Evolutionary conservation across 2,329 filamentous ascomycete species (phyloP).

Genomic region (Pseudogymnoascus sp.): DNA sequence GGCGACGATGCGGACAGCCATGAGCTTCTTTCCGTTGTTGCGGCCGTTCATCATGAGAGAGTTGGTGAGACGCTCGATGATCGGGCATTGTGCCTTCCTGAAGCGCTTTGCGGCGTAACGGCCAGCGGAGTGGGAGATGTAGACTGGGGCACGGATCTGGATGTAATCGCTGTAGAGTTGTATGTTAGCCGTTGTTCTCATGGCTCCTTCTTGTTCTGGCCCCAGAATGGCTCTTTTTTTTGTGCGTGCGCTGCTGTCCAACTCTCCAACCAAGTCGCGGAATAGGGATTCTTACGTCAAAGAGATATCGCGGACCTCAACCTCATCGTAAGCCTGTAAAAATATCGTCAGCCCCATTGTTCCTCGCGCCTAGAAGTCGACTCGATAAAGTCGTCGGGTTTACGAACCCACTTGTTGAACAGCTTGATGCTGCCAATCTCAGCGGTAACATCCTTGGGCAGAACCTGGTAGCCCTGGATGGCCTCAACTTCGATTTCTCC

Average conservation of each 20-base stretch:
- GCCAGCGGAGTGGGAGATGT: slow-evolving; percentile 97
- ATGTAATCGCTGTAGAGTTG: slow-evolving; percentile 81
- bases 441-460: slow-evolving; percentile 86
- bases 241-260: not conserved
- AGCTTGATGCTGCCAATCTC: slow-evolving; percentile 92
- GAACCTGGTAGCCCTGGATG: slow-evolving; percentile 67
- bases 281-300: slow-evolving; percentile 73
- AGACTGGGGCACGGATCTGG: slow-evolving; percentile 98
- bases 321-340: slow-evolving; percentile 76
- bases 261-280: slow-evolving; percentile 5
- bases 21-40: slow-evolving; percentile 99
- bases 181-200: slow-evolving; percentile 27
- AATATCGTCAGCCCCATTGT: slow-evolving; percentile 11
- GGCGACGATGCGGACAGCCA: slow-evolving; percentile 98
- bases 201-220: slow-evolving; percentile 2
- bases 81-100: slow-evolving; percentile 99
- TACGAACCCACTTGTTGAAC: slow-evolving; percentile 78
- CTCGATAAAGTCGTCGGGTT: slow-evolving; percentile 13
- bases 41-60: slow-evolving; percentile 99
- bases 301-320: slow-evolving; percentile 99
- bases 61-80: slow-evolving; percentile 99
- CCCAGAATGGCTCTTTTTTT: not conserved
- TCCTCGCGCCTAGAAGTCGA: slow-evolving; percentile 7
- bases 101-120: slow-evolving; percentile 99
- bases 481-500: slow-evolving; percentile 90